Percentiles rank a stretch among this genome's conserved stretches.
phyloP scores from a whole-genome alignment of 371 early-diverging fungal species.

The Haplosporangium sp. region DNA sequence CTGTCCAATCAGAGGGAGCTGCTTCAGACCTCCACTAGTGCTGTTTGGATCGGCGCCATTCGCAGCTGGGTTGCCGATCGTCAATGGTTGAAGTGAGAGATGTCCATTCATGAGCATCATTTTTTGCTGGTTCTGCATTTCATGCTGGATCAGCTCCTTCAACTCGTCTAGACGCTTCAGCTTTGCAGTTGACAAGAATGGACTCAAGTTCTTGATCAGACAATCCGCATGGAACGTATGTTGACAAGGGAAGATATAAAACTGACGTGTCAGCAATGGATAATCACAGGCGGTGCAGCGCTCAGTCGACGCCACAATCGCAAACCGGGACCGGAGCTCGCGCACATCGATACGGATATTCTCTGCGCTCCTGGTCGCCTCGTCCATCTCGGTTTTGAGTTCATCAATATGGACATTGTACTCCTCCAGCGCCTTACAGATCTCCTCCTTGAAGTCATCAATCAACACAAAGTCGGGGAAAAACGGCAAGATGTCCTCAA shows the following conservation, averaged over 20 bases:
- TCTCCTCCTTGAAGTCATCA: conserved; percentile 94
- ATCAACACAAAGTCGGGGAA: conserved; percentile 96
- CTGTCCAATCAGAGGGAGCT: conserved; percentile 37
- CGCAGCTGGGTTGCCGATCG: background rate
- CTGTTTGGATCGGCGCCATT: conserved; percentile 12
- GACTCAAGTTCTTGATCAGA: conserved; percentile 73
- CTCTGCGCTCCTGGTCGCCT: conserved; percentile 87
- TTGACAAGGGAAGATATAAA: conserved; percentile 95
- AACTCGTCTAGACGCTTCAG: conserved; percentile 60
- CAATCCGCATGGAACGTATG: conserved; percentile 95
- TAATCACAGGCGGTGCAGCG: conserved; percentile 81
- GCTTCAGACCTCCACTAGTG: conserved; percentile 18
- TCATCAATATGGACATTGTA: conserved; percentile 85
- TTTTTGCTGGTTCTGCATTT: conserved; percentile 57
- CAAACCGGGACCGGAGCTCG: conserved; percentile 80
- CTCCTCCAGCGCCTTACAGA: conserved; percentile 85
- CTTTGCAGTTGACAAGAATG: conserved; percentile 45
- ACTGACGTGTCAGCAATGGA: conserved; percentile 85
- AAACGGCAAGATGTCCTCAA: conserved; percentile 95
- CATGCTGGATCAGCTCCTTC: conserved; percentile 65
- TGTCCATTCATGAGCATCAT: conserved; percentile 36
- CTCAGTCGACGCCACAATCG: conserved; percentile 81
- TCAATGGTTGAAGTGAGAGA: conserved; percentile 17
- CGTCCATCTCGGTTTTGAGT: conserved; percentile 90
- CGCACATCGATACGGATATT: conserved; percentile 85